phyloP scores from a whole-genome alignment of 495 filamentous ascomycete genomes.

The Tuber borchii region DNA sequence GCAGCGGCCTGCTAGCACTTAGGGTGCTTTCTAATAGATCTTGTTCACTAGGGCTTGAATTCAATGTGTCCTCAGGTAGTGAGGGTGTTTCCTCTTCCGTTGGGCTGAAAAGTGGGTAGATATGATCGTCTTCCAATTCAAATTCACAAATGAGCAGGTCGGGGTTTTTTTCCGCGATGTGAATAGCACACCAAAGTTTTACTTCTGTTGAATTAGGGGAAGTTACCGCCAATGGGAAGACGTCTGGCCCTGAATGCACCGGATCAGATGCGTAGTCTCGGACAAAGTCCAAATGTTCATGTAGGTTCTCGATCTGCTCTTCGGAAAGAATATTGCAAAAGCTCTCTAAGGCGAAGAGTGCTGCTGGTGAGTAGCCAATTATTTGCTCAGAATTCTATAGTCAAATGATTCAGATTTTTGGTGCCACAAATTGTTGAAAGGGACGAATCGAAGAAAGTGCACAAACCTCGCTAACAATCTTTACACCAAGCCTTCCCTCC shows the following conservation, averaged over 20 bases:
- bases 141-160: slow-evolving; percentile 85
- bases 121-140: slow-evolving; percentile 74
- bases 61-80: slow-evolving; percentile 65
- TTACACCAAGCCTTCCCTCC: slow-evolving; percentile 57
- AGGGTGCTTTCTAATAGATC: slow-evolving; percentile 69
- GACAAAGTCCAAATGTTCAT: slow-evolving; percentile 85
- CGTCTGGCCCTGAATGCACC: slow-evolving; percentile 60
- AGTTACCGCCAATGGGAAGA: slow-evolving; percentile 69
- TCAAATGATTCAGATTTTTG: slow-evolving; percentile 6
- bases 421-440: slow-evolving; percentile 7
- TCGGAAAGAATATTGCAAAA: slow-evolving; percentile 76
- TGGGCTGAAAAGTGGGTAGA: slow-evolving; percentile 60
- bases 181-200: slow-evolving; percentile 86
- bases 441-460: background rate
- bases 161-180: slow-evolving; percentile 55
- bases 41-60: slow-evolving; percentile 60
- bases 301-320: slow-evolving; percentile 71
- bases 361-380: slow-evolving; percentile 70
- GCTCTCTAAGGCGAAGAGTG: slow-evolving; percentile 66
- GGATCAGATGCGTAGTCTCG: slow-evolving; percentile 50
- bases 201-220: slow-evolving; percentile 47
- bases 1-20: slow-evolving; percentile 66
- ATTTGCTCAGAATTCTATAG: slow-evolving; percentile 61
- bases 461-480: slow-evolving; percentile 66
- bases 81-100: slow-evolving; percentile 53